Conservation (phyloP, 2,329 filamentous ascomycete species). For the Colletotrichum melonis region DNA sequence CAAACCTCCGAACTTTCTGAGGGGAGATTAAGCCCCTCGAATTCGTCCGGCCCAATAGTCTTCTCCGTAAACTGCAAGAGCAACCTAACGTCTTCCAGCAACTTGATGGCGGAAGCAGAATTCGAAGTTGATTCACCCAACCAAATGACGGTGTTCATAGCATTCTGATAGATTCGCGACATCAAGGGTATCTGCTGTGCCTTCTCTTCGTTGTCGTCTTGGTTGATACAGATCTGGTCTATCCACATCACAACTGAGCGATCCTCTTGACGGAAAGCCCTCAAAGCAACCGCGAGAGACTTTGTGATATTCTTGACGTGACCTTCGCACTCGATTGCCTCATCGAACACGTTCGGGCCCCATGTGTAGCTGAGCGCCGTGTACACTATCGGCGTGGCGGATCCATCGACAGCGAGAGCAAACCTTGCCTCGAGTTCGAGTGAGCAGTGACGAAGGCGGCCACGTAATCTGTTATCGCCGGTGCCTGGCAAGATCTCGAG, state of each 20-base stretch:
- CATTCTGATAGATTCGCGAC: conserved; percentile 27
- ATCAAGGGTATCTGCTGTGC: conserved; percentile 33
- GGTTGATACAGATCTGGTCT: conserved; percentile 37
- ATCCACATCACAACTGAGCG: conserved; percentile 27
- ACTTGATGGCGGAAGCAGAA: conserved; percentile 38
- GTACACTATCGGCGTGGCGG: not conserved
- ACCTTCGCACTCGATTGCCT: not conserved
- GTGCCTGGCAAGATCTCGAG: conserved; percentile 2
- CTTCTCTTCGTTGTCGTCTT: conserved; percentile 26
- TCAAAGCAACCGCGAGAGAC: conserved; percentile 8
- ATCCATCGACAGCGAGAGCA: not conserved
- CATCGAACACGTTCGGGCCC: not conserved
- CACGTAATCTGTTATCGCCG: not conserved
- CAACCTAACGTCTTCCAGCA: conserved; percentile 1
- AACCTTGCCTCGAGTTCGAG: not conserved
- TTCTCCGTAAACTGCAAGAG: conserved; percentile 9
- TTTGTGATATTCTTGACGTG: not conserved
- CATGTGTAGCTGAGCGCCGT: conserved; percentile 21
- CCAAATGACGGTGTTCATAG: conserved; percentile 31
- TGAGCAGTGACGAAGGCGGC: conserved; percentile 10
- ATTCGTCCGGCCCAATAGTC: not conserved
- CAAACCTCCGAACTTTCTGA: not conserved
- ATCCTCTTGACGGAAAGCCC: not conserved
- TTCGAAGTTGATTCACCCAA: conserved; percentile 38
- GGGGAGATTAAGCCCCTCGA: not conserved